Evolutionary conservation across 441 rosid species (phyloP).

Genomic region (Adansonia rubrostipa): DNA sequence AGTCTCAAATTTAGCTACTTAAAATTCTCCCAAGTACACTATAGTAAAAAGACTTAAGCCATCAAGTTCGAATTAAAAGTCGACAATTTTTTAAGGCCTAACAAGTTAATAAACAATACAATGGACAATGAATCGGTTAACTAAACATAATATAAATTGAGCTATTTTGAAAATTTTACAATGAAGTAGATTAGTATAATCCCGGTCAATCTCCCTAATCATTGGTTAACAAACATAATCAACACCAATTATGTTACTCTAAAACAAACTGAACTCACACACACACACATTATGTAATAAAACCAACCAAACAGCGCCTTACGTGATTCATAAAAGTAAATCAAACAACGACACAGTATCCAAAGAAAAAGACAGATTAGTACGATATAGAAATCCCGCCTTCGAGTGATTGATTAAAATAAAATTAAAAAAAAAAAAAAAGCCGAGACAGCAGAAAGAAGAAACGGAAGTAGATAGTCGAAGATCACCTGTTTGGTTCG

Average conservation of each 20-base stretch:
- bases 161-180: too few relatives aligned
- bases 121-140: not conserved
- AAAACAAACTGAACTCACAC: not conserved
- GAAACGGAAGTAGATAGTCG: not conserved
- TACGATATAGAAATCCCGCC: not conserved
- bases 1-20: not conserved
- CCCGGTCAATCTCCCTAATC: not conserved
- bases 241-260: not conserved
- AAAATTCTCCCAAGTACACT: too few relatives aligned
- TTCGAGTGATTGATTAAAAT: not conserved
- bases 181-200: too few relatives aligned
- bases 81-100: not conserved
- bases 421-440: not conserved
- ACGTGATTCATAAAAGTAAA: not conserved
- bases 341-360: not conserved
- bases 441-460: too few relatives aligned
- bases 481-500: slow-evolving; percentile 6
- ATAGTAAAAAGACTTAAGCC: not conserved
- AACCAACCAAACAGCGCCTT: not conserved
- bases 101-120: not conserved
- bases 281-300: not conserved
- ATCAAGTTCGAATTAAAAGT: not conserved
- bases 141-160: not conserved
- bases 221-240: not conserved
- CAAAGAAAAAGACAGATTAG: not conserved